Conservation (phyloP, 2,329 filamentous ascomycete species). For the Lachnellula suecica region DNA sequence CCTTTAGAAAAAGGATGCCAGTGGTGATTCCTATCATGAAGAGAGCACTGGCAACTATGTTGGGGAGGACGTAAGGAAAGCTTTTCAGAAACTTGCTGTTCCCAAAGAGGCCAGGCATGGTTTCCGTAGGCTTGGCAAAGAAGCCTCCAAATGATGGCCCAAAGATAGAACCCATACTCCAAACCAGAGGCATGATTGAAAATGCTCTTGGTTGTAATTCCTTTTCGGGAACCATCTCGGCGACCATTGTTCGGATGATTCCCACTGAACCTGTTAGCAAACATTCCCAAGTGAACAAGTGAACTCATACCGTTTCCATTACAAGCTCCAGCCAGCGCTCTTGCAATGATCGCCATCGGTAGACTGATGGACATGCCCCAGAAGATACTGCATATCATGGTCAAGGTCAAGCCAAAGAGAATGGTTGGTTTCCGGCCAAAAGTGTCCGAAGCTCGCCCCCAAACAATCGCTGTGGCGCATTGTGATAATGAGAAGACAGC, state of each 20-base stretch:
- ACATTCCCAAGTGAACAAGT: background rate
- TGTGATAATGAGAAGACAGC: conserved; percentile 73
- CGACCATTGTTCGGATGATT: conserved; percentile 88
- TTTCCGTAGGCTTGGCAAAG: conserved; percentile 75
- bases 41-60: conserved; percentile 72
- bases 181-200: conserved; percentile 88
- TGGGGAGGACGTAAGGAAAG: conserved; percentile 84
- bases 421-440: conserved; percentile 84
- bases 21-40: conserved; percentile 76
- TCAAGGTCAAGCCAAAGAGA: conserved; percentile 69
- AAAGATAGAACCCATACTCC: conserved; percentile 84
- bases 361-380: conserved; percentile 84
- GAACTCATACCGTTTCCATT: conserved; percentile 72
- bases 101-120: conserved; percentile 71
- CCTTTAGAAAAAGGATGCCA: conserved; percentile 75
- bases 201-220: conserved; percentile 88
- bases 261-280: conserved; percentile 55
- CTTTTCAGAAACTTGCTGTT: conserved; percentile 64
- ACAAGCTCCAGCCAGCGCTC: conserved; percentile 76
- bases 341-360: conserved; percentile 74
- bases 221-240: conserved; percentile 85
- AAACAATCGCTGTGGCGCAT: conserved; percentile 68
- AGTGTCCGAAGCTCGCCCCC: conserved; percentile 75
- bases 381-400: conserved; percentile 76
- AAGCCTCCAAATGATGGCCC: conserved; percentile 86